Percentiles rank a stretch among this genome's conserved stretches.
Evolutionary conservation across 805 yeast species (phyloP).

Genomic region (Spathaspora sp.): DNA sequence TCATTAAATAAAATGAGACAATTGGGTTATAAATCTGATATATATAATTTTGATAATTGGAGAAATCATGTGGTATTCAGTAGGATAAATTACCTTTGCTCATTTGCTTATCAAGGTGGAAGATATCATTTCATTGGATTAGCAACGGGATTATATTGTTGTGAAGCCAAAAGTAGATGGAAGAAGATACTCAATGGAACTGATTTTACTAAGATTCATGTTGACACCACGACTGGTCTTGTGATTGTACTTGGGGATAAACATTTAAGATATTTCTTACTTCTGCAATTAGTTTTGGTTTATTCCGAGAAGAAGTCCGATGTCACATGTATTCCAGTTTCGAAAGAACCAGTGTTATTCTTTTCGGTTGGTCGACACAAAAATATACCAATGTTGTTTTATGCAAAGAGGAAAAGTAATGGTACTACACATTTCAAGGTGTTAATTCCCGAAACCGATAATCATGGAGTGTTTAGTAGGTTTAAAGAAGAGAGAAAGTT

Average conservation of each 20-base stretch:
- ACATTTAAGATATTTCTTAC: constrained; percentile 55
- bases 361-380: constrained; percentile 71
- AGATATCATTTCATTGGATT: constrained; percentile 57
- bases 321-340: constrained; percentile 45
- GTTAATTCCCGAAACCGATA: constrained; percentile 54
- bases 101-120: constrained; percentile 44
- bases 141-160: constrained; percentile 58
- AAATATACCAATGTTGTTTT: constrained; percentile 53
- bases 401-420: constrained; percentile 50
- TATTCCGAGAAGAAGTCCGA: constrained; percentile 42
- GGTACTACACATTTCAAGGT: constrained; percentile 51
- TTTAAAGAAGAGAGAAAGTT: constrained; percentile 42
- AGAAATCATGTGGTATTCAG: constrained; percentile 27
- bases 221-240: constrained; percentile 52
- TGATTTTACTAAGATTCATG: constrained; percentile 57
- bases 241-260: constrained; percentile 58
- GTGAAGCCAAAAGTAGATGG: constrained; percentile 51
- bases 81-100: constrained; percentile 39
- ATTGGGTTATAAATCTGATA: constrained; percentile 22
- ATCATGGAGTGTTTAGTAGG: constrained; percentile 41
- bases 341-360: constrained; percentile 48
- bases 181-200: constrained; percentile 49
- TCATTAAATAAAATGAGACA: constrained; percentile 16
- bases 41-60: constrained; percentile 18
- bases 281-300: constrained; percentile 60